Evolutionary conservation across 2,329 filamentous ascomycete genomes (phyloP), one percentile per base, ranked within the genome.

Genomic region (Aspergillaceae sp.): DNA sequence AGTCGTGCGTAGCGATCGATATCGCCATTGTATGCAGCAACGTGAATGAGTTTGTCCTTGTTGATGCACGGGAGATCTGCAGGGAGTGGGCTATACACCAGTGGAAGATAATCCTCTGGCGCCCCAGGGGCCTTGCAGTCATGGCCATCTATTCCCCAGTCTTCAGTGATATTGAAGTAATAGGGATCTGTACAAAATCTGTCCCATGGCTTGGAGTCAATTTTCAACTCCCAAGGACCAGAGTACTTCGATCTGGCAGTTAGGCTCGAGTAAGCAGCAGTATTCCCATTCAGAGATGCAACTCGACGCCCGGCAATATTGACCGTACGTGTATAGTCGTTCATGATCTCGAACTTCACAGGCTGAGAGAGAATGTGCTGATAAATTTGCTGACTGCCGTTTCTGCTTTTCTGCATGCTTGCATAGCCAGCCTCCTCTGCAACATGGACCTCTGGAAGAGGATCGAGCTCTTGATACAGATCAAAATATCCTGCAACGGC

Each of bases 391-490:
- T 29, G 19, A 2, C 19, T 19, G 19, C 19, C 2, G 2, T 19
- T 1, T 1, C 19, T 19, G 19, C 19, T 19, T 19, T 19, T 19
- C 6, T 46, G 45, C n/a, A 47, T 40, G 11, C 42, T 47, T 26
- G 51, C 44, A 19, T 19, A 19, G 5, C 48, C 41, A 7, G 54
- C 46, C 44, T 58, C 56, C 30, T 58, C 53, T 6, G 53, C 51
- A 45, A 55, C 53, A 43, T 46, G 46, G 3, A 51, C 46, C 7
- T 58, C 51, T 11, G 53, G 51, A 19, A 56, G 33, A 29, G 51
- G 46, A 11, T 53, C 44, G 19, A 57, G 40, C 37, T 53, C 53
- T 44, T 43, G 45, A 19, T 54, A 59, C 7, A 59, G 46, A 38
- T 46, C 33, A 5, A 46, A 41, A 43, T 56, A 57, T 0, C 51